Percentiles rank a stretch among this genome's conserved stretches.
These are phyloP conservation scores for Ustilago lituana DNA, from an alignment of 1,284 basidiomycete genomes.

Conservation along the genomic window DNA sequence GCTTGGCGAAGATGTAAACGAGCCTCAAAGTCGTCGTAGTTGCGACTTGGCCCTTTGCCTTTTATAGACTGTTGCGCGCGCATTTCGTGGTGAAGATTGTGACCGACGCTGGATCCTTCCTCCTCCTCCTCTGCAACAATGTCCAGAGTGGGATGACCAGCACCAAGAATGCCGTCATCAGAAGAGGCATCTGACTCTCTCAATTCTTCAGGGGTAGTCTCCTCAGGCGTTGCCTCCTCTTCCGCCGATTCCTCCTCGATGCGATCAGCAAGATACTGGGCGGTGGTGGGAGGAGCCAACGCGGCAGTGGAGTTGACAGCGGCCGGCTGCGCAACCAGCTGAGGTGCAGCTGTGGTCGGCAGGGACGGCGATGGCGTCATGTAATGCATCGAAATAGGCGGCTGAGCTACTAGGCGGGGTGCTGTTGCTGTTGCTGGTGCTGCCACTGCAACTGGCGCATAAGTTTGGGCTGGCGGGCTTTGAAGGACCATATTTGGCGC, in stretches of 20 bases:
- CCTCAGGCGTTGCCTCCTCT: constrained; percentile 10
- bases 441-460: constrained; percentile 29
- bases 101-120: constrained; percentile 45
- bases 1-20: constrained; percentile 30
- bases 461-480: constrained; percentile 14
- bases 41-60: constrained; percentile 31
- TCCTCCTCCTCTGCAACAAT: constrained; percentile 58
- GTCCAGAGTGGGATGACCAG: constrained; percentile 42
- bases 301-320: background rate
- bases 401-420: constrained; percentile 2
- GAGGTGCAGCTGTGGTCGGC: background rate
- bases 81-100: constrained; percentile 48
- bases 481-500: background rate
- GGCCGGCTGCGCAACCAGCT: background rate
- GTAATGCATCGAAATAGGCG: background rate
- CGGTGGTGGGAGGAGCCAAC: constrained; percentile 19
- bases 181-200: constrained; percentile 31
- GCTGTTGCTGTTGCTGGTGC: constrained; percentile 28
- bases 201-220: constrained; percentile 14
- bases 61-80: constrained; percentile 28
- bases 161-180: constrained; percentile 33
- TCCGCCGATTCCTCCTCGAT: constrained; percentile 27
- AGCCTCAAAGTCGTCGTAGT: constrained; percentile 32
- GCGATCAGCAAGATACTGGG: constrained; percentile 30
- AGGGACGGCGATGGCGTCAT: background rate